Base-by-base conservation (phyloP, 495 filamentous ascomycete genomes). In the Aspergillus haitiensis region DNA sequence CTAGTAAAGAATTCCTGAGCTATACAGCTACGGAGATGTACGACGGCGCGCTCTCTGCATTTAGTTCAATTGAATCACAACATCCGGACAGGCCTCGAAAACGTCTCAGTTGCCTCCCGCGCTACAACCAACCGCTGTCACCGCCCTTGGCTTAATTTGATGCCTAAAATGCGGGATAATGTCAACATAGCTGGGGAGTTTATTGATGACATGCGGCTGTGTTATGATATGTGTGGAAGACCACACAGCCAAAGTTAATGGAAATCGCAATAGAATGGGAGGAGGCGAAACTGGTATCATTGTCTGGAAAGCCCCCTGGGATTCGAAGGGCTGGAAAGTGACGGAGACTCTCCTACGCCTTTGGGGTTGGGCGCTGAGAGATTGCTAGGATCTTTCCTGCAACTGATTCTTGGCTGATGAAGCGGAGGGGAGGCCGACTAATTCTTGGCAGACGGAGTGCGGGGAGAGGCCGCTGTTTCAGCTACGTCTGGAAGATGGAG, bases 301-400 rank as follows among this genome's bases (percentile, higher is more conserved):
- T 48, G 51, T 60, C 9, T 60, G 51, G 58, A 32, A 33, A 7
- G 58, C 50, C 21, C 58, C 51, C 9, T 60, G 51, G 51, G 58
- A 55, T 60, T 34, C 58, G 1, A 9, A 7, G 2, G 52, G 58
- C 15, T 60, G 58, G 58, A 51, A 60, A 52, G 58, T 60, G 8
- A 60, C 58, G 8, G 51, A 55, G 42, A 55, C 42, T 5, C 49
- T 60, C n/a, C 18, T 60, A 12, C 31, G 31, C 18, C 12, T 2
- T 9, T 60, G 51, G 58, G 51, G 51, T 2, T 55, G 58, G 58
- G 44, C 27, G 1, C 12, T 60, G 5, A 9, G n/a, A 5, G 58
- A 40, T 32, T 60, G 58, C 18, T 40, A 7, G 44, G 51, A 42
- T 18, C 7, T 60, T 3, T 50, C 49, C 21, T 27, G 21, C 21